Percentiles rank a stretch among this genome's conserved stretches.
Conservation (phyloP, 805 yeast species). For the Debaryomyces castellii region DNA sequence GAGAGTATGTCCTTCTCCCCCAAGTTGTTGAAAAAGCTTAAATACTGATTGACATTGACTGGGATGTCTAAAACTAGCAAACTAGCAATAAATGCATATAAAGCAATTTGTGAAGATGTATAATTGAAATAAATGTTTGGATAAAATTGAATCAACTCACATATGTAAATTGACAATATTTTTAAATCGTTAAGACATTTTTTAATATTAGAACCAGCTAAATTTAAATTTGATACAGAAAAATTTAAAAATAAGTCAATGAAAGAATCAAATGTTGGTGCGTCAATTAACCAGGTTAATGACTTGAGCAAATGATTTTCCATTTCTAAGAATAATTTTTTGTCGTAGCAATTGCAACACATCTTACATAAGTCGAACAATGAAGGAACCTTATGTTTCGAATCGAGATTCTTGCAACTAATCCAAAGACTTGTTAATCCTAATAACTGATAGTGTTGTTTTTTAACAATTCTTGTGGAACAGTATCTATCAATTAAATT, state of each 20-base stretch:
- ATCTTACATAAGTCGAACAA: constrained; percentile 51
- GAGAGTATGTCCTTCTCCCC: constrained; percentile 19
- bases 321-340: constrained; percentile 59
- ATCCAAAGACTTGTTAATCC: constrained; percentile 47
- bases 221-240: constrained; percentile 31
- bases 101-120: constrained; percentile 50
- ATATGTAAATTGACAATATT: constrained; percentile 57
- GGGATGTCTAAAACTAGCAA: constrained; percentile 37
- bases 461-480: constrained; percentile 43
- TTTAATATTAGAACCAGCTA: constrained; percentile 26
- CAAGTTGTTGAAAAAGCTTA: constrained; percentile 18
- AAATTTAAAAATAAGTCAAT: constrained; percentile 54
- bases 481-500: constrained; percentile 45
- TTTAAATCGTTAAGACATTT: constrained; percentile 45
- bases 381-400: constrained; percentile 58
- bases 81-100: constrained; percentile 43
- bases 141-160: constrained; percentile 67
- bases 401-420: constrained; percentile 47
- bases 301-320: constrained; percentile 66
- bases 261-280: constrained; percentile 63
- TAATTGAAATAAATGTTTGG: constrained; percentile 57
- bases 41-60: constrained; percentile 18
- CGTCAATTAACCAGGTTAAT: constrained; percentile 62
- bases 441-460: constrained; percentile 45
- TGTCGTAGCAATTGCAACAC: constrained; percentile 59